Conservation (phyloP, 2,329 filamentous ascomycete genomes). For the Epichloe festucae region DNA sequence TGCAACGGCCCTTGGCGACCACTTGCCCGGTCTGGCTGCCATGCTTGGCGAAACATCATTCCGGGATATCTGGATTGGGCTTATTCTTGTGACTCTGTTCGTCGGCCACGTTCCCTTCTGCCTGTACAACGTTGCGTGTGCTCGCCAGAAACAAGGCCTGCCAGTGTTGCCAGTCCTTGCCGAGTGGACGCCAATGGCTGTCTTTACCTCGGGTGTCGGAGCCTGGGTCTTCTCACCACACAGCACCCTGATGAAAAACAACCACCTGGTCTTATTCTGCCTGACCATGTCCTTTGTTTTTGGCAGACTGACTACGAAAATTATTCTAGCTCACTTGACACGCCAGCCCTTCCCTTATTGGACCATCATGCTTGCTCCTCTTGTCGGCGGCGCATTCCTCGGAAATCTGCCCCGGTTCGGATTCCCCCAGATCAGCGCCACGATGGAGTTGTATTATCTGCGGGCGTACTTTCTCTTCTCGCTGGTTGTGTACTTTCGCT, state of each 20-base stretch:
- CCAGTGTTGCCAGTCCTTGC: conserved; percentile 74
- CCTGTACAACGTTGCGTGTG: conserved; percentile 70
- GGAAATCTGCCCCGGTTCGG: conserved; percentile 73
- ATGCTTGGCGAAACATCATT: conserved; percentile 61
- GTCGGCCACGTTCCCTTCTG: conserved; percentile 76
- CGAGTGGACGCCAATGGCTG: conserved; percentile 84
- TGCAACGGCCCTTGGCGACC: conserved; percentile 49
- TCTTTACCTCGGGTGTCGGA: conserved; percentile 62
- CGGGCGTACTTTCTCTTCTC: conserved; percentile 76
- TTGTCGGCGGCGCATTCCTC: conserved; percentile 72
- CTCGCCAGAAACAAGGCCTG: conserved; percentile 57
- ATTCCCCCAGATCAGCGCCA: conserved; percentile 50
- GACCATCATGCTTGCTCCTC: conserved; percentile 80
- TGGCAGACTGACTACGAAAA: conserved; percentile 96
- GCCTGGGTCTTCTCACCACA: conserved; percentile 86
- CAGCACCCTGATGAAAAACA: conserved; percentile 67
- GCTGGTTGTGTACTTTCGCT: conserved; percentile 75
- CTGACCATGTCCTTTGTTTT: conserved; percentile 94
- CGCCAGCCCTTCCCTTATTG: conserved; percentile 92
- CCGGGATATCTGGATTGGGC: conserved; percentile 74
- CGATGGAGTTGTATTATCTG: conserved; percentile 66
- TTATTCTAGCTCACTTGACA: conserved; percentile 91
- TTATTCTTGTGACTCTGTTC: conserved; percentile 53
- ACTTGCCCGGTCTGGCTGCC: conserved; percentile 36
- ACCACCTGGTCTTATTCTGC: conserved; percentile 85